Conservation (phyloP, 306 rosid species). For the Cicer bijugum region DNA sequence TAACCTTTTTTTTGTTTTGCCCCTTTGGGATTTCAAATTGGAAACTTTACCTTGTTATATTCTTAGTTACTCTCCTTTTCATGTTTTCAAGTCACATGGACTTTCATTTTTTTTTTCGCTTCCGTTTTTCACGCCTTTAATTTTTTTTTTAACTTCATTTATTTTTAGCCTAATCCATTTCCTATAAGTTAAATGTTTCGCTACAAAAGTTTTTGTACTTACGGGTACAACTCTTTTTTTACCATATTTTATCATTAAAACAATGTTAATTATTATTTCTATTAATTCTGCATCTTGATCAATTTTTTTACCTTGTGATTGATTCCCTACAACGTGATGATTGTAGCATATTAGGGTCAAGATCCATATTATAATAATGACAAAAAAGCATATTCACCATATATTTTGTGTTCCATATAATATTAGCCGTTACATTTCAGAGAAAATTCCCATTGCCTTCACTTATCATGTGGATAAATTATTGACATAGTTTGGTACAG, state of each 20-base stretch:
- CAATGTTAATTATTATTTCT: background rate
- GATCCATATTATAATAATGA: slow-evolving; percentile 35
- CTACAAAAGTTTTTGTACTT: slow-evolving; percentile 34
- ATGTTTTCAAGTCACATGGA: slow-evolving; percentile 46
- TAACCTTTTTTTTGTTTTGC: slow-evolving; percentile 9
- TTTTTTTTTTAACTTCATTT: slow-evolving; percentile 26
- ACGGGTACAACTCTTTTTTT: slow-evolving; percentile 20
- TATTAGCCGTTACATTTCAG: slow-evolving; percentile 49
- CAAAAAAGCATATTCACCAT: slow-evolving; percentile 43
- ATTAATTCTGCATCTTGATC: background rate
- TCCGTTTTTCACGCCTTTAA: slow-evolving; percentile 34
- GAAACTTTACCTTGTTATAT: slow-evolving; percentile 33
- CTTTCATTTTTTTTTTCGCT: slow-evolving; percentile 32
- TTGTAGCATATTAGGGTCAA: slow-evolving; percentile 16
- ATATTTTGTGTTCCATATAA: slow-evolving; percentile 34
- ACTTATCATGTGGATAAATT: slow-evolving; percentile 34
- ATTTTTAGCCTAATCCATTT: slow-evolving; percentile 19
- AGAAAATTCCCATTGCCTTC: slow-evolving; percentile 41
- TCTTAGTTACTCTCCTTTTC: slow-evolving; percentile 39
- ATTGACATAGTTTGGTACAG: slow-evolving; percentile 9
- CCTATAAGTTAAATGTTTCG: slow-evolving; percentile 5
- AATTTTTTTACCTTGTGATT: slow-evolving; percentile 10
- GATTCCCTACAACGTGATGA: slow-evolving; percentile 31
- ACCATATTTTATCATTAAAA: background rate
- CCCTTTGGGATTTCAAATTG: slow-evolving; percentile 18